phyloP scores from a whole-genome alignment of 352 stramenopile species.

The Phytophthora aleatoria region DNA sequence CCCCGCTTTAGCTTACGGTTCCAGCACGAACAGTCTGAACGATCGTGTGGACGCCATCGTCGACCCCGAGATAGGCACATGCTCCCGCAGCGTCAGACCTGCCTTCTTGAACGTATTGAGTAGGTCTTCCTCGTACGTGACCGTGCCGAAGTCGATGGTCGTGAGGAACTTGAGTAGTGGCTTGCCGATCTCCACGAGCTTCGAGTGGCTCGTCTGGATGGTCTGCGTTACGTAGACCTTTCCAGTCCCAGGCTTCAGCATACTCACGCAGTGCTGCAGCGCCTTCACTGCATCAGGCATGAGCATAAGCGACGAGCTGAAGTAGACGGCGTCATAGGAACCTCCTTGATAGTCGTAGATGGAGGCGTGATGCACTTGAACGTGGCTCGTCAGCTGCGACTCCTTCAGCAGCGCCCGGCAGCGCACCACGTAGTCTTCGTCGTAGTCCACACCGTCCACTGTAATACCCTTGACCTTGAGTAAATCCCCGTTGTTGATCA shows the following conservation, averaged over 20 bases:
- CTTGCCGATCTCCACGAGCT: constrained; percentile 79
- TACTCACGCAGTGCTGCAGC: constrained; percentile 62
- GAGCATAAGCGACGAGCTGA: constrained; percentile 92
- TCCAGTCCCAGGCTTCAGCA: constrained; percentile 69
- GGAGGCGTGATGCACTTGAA: constrained; percentile 76
- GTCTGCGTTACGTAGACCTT: constrained; percentile 92
- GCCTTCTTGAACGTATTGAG: constrained; percentile 69
- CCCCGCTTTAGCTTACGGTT: constrained; percentile 28
- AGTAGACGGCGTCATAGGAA: constrained; percentile 91
- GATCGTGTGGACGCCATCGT: constrained; percentile 63
- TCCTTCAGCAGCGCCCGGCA: constrained; percentile 58
- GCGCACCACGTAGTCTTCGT: constrained; percentile 82
- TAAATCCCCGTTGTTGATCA: constrained; percentile 67
- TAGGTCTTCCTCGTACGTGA: constrained; percentile 86
- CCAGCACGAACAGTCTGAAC: constrained; percentile 68
- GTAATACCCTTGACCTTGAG: constrained; percentile 70
- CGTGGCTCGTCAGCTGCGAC: constrained; percentile 42
- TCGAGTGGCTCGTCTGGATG: constrained; percentile 83
- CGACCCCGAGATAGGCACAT: constrained; percentile 64
- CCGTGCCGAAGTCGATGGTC: constrained; percentile 92
- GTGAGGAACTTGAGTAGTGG: constrained; percentile 92
- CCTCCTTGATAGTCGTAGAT: constrained; percentile 79
- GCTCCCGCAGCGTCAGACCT: constrained; percentile 54
- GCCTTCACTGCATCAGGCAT: constrained; percentile 89
- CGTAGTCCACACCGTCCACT: constrained; percentile 91